Evolutionary conservation across 108 stramenopile genomes (phyloP).

Genomic region (Schizochytrium sp.): DNA sequence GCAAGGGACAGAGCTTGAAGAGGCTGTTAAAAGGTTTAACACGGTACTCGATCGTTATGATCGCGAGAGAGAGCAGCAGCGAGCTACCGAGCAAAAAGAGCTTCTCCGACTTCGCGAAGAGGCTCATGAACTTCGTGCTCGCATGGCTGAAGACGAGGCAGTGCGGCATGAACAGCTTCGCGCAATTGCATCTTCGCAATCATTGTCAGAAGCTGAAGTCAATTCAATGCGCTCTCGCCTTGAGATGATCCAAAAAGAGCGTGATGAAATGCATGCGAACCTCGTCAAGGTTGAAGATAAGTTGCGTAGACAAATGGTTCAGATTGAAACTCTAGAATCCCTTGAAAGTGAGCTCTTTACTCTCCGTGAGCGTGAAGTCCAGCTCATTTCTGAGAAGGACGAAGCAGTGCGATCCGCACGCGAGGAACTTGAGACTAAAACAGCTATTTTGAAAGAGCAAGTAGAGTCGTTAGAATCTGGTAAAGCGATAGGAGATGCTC

Average conservation of each 20-base stretch:
- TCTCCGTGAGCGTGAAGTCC: neutral
- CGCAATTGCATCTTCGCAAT: neutral
- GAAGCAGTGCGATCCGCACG: neutral
- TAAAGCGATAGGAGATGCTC: neutral
- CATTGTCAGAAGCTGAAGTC: neutral
- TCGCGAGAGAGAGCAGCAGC: slow-evolving; percentile 16
- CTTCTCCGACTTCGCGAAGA: neutral
- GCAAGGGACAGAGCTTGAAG: slow-evolving; percentile 4
- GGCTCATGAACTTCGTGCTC: neutral
- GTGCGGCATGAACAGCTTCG: neutral
- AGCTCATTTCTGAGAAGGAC: neutral
- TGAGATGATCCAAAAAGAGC: neutral
- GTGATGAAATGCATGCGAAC: neutral
- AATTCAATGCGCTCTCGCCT: neutral
- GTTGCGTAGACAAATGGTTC: neutral
- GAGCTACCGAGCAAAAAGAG: neutral
- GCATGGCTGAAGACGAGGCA: neutral
- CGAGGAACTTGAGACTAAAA: neutral
- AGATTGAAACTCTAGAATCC: neutral
- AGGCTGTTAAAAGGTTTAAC: neutral
- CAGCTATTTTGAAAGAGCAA: neutral
- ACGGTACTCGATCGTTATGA: slow-evolving; percentile 1
- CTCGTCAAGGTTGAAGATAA: neutral
- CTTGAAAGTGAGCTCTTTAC: neutral
- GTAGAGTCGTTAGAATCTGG: slow-evolving; percentile 1